Evolutionary conservation across 2,329 filamentous ascomycete species (phyloP), one percentile per base, ranked within the genome.

Genomic region (Trichoderma sp.): DNA sequence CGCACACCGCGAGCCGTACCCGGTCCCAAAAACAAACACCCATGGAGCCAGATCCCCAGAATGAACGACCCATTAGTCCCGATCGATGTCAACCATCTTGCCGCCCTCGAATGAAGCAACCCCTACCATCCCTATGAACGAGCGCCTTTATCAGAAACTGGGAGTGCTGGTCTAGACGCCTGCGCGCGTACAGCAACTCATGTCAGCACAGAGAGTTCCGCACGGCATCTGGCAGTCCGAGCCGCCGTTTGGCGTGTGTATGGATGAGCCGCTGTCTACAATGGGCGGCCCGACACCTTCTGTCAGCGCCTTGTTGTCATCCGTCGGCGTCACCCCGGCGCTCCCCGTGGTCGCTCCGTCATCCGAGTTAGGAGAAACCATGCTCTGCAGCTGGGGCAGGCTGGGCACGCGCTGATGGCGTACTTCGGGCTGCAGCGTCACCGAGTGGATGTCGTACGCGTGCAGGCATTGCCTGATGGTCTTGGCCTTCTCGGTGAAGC

Each of bases 401-500:
- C 43, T n/a, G n/a, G n/a, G 15, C 10, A 41, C 59, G 12, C 3
- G 34, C 34, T 39, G 34, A 60, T 57, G 66, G 28, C 65, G 66
- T 5, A 70, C 72, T 73, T 91, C 89, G 0, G 89, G 89, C 75
- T 92, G 90, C 39, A 93, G 73, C 1, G 90, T 92, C 4, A 81
- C 82, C 14, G 87, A 90, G 74, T 92, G 88, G 67, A 93, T 87
- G 5, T 89, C 90, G 71, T 91, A 91, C 2, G 85, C 88, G 71
- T 90, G 88, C 45, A 93, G 81, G 72, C 89, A 92, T 73, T 91
- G 84, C 66, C 83, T 83, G 61, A 91, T 84, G 2, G 83, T 85
- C 69, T 82, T 84, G 2, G 88, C 86, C 66, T 84, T 83, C 58
- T 80, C 78, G 76, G 85, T 82, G 72, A 92, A 92, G 57, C 79